phyloP scores from a whole-genome alignment of 2,329 filamentous ascomycete species.

The Didymellaceae sp. region DNA sequence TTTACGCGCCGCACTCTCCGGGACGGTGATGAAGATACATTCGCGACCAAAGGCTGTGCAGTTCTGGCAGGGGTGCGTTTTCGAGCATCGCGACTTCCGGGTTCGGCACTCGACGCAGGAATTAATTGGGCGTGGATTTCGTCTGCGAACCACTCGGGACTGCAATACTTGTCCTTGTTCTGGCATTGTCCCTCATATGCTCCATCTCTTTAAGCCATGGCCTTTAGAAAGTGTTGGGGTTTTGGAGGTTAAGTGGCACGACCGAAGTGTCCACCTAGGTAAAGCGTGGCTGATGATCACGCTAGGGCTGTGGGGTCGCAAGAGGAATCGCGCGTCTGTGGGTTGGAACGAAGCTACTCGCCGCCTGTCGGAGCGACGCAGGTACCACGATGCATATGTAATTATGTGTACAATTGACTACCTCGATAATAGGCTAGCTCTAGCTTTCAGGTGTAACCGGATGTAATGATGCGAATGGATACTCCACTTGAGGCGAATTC shows the following conservation, averaged over 20 bases:
- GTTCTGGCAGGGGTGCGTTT: conserved; percentile 49
- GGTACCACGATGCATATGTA: conserved; percentile 27
- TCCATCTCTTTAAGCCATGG: conserved; percentile 43
- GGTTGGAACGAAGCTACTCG: conserved; percentile 16
- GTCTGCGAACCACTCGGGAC: conserved; percentile 47
- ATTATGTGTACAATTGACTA: conserved; percentile 19
- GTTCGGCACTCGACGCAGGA: conserved; percentile 49
- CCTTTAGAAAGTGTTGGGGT: conserved; percentile 25
- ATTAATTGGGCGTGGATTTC: conserved; percentile 50
- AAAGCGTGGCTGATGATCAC: conserved; percentile 16
- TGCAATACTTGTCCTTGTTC: conserved; percentile 47
- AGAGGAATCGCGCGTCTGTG: conserved; percentile 7
- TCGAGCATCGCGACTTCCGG: conserved; percentile 48
- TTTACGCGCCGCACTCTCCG: conserved; percentile 47
- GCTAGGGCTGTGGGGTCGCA: conserved; percentile 19
- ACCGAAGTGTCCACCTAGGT: conserved; percentile 3
- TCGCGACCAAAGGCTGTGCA: conserved; percentile 49
- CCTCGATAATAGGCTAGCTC: conserved; percentile 11
- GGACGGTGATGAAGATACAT: conserved; percentile 49
- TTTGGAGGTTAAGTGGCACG: conserved; percentile 11
- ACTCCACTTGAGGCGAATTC: conserved; percentile 13
- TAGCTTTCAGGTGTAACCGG: background rate
- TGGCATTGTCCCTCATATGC: conserved; percentile 41
- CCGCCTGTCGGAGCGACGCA: conserved; percentile 31
- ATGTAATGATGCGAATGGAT: conserved; percentile 3